Evolutionary conservation across 1,284 basidiomycete genomes (phyloP).

Genomic region (Cystobasidium sp.): DNA sequence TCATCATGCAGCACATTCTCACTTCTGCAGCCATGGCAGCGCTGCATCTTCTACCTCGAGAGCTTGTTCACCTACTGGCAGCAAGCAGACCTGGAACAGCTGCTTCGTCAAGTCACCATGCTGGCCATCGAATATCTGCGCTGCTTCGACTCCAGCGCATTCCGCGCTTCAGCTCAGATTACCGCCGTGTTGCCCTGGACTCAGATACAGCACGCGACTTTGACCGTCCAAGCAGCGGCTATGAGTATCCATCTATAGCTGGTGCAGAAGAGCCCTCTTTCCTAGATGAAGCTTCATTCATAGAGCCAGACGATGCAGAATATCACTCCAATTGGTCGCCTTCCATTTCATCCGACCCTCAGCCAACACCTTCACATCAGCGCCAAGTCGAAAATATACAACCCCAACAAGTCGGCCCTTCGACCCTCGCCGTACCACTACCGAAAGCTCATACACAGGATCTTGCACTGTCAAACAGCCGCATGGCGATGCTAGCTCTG

Average conservation of each 20-base stretch:
- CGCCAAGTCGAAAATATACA: neutral
- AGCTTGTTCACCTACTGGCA: conserved; percentile 31
- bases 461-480: neutral
- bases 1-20: neutral
- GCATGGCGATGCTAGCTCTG: neutral
- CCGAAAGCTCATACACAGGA: neutral
- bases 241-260: conserved; percentile 28
- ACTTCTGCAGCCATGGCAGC: conserved; percentile 19
- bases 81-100: conserved; percentile 15
- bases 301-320: conserved; percentile 18
- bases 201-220: conserved; percentile 35
- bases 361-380: neutral
- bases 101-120: neutral
- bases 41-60: conserved; percentile 38
- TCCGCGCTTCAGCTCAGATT: conserved; percentile 33
- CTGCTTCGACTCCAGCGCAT: conserved; percentile 3
- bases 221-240: conserved; percentile 35
- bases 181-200: conserved; percentile 31
- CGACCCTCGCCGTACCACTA: neutral
- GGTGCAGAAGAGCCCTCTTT: neutral
- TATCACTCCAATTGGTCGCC: conserved; percentile 11
- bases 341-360: neutral
- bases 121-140: neutral
- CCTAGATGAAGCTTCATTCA: conserved; percentile 22
- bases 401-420: neutral